phyloP scores from a whole-genome alignment of 495 filamentous ascomycete genomes.

The Penicillium egyptiacum region DNA sequence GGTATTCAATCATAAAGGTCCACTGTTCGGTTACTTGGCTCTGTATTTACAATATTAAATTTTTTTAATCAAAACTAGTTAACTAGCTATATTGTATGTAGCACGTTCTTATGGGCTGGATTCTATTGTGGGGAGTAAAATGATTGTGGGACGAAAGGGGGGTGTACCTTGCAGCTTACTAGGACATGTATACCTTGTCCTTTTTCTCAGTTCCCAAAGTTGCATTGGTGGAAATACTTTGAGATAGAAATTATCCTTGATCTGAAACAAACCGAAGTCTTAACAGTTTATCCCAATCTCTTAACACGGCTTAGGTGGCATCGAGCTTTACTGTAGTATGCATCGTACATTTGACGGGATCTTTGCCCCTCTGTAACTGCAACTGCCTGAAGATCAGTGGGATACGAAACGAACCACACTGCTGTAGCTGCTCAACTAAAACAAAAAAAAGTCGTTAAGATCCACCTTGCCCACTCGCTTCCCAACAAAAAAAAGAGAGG shows the following conservation, averaged over 20 bases:
- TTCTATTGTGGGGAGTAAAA: constrained; percentile 5
- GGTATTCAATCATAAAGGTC: no score
- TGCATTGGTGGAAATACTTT: neutral
- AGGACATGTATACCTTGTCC: neutral
- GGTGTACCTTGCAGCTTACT: constrained; percentile 2
- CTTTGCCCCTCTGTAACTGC: constrained; percentile 2
- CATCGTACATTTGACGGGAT: constrained; percentile 4
- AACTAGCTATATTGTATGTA: no score
- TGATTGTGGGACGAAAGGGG: constrained; percentile 3
- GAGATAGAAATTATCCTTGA: neutral
- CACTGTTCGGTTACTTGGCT: neutral
- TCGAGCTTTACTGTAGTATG: neutral
- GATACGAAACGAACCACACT: neutral
- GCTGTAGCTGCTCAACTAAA: neutral
- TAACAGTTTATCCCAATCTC: neutral
- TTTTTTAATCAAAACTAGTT: neutral
- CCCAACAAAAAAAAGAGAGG: constrained; percentile 6
- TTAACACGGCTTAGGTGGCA: neutral
- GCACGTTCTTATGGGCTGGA: neutral
- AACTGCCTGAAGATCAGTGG: constrained; percentile 8
- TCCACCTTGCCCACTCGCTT: constrained; percentile 9
- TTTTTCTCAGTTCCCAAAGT: neutral
- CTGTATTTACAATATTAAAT: neutral
- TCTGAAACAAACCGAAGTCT: neutral
- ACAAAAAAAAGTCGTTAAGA: neutral